A percentile compares a stretch with the other conserved stretches of the same genome.
phyloP scores from a whole-genome alignment of 106 monocot species.

The Dioscorea zingiberensis region DNA sequence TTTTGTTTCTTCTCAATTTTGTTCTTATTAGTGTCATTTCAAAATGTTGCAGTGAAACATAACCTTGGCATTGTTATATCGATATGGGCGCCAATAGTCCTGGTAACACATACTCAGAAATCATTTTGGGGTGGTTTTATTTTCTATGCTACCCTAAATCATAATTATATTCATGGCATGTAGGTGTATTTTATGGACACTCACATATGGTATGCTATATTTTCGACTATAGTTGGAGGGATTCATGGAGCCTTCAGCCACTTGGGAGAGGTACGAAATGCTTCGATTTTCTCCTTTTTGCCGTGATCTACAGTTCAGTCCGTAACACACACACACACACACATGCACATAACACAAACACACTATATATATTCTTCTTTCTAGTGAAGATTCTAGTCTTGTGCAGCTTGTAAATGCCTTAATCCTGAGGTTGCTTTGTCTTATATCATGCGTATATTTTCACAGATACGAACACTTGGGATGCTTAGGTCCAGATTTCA shows the following conservation, averaged over 20 bases:
- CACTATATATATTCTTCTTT: not conserved
- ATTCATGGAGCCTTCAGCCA: conserved; percentile 91
- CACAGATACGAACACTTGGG: conserved; percentile 91
- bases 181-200: conserved; percentile 99
- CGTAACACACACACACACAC: too few species aligned
- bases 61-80: conserved; percentile 84
- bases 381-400: not conserved
- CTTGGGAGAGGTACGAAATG: conserved; percentile 74
- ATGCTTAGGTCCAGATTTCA: conserved; percentile 96
- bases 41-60: conserved; percentile 61
- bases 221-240: conserved; percentile 85
- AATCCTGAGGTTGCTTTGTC: not conserved
- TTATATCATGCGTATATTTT: conserved; percentile 6
- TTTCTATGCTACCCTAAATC: not conserved
- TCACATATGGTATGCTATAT: conserved; percentile 99
- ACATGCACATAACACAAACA: too few species aligned
- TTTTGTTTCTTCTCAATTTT: conserved; percentile 1
- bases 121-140: not conserved
- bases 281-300: too few species aligned
- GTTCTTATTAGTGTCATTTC: not conserved
- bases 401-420: not conserved
- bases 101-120: conserved; percentile 42
- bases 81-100: conserved; percentile 90
- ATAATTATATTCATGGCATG: conserved; percentile 1
- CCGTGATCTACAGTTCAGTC: too few species aligned